Base-by-base conservation (phyloP, 2,329 filamentous ascomycete species). In the Paecilomyces variotii region DNA sequence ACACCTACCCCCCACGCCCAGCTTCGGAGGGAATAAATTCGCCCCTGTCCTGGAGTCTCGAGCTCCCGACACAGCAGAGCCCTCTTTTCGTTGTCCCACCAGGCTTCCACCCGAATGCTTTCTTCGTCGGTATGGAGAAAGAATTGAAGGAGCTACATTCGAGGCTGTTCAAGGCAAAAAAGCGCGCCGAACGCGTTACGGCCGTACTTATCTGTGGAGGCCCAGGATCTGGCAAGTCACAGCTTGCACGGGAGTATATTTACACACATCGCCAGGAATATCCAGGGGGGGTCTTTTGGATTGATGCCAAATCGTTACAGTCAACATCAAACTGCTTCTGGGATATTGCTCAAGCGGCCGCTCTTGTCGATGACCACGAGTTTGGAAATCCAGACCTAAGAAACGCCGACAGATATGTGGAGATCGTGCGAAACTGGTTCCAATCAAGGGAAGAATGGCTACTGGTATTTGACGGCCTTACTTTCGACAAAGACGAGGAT, bases 261-360 rank as follows among this genome's bases (percentile, higher is more conserved):
- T 87, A 85, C 64, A 70, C 76, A 3, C 81, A 88, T 64, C 81
- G 78, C 35, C 72, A 78, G 3, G 75, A 82, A 60, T 89, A 86
- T 63, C 80, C 82, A 0, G 86, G 85, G 1, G 87, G 87, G 1
- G 79, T 88, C 51, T 90, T 87, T 69, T 90, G 87, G 87, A 79
- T 89, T 14, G 80, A 85, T 54, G 84, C 85, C 7, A 86, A 84
- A 62, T 84, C 82, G 0, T 68, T 77, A 2, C 75, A 83, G 56
- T 84, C 87, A 55, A 77, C 84, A 34, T 81, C 81, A 56, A 82
- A 84, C 54, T 84, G 83, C 32, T 89, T 83, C 67, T 87, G 84
- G 82, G 82, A 85, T 54, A 87, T 89, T 61, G 85, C 84, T 1
- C 82, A 82, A 66, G 81, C 80, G 12, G 81, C 80, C 14, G 79